These are phyloP conservation scores for Pulveroboletus sp. DNA, from an alignment of 768 basidiomycete species.

Conservation along the genomic window DNA sequence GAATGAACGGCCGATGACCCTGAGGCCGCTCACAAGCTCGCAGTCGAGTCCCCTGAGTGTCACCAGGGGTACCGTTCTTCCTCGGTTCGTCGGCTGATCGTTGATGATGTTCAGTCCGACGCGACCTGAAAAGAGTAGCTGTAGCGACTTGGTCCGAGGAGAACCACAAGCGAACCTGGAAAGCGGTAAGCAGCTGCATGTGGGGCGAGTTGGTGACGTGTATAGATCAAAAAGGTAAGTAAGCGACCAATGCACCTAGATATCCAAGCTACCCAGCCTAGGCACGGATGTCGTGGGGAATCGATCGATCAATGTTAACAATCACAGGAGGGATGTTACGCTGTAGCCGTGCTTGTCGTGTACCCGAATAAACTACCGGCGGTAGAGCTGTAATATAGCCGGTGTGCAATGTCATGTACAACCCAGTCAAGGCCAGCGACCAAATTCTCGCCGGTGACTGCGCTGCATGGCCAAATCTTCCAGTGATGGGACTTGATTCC, in stretches of 20 bases:
- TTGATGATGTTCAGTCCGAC: not conserved
- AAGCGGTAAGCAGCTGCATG: not conserved
- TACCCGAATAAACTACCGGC: conserved; percentile 4
- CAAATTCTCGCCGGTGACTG: conserved; percentile 82
- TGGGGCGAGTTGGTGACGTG: conserved; percentile 4
- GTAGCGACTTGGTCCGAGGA: conserved; percentile 2
- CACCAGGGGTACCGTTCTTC: not conserved
- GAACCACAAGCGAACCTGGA: conserved; percentile 8
- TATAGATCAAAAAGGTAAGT: conserved; percentile 6
- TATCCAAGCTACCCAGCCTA: not conserved
- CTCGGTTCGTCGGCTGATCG: not conserved
- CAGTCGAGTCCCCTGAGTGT: not conserved
- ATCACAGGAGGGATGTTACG: not conserved
- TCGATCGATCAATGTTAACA: conserved; percentile 2
- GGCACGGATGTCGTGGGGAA: conserved; percentile 8
- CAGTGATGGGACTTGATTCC: conserved; percentile 86
- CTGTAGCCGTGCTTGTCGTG: conserved; percentile 1
- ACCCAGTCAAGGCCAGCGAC: conserved; percentile 89
- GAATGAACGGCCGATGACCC: too few relatives aligned
- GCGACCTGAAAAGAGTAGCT: conserved; percentile 11
- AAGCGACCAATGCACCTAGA: not conserved
- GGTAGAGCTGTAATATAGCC: conserved; percentile 76
- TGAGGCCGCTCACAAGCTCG: not conserved
- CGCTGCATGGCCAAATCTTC: conserved; percentile 89
- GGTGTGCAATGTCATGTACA: conserved; percentile 78